These are phyloP conservation scores for Penicillium sp. DNA, from an alignment of 2,329 filamentous ascomycete species.

Conservation along the genomic window DNA sequence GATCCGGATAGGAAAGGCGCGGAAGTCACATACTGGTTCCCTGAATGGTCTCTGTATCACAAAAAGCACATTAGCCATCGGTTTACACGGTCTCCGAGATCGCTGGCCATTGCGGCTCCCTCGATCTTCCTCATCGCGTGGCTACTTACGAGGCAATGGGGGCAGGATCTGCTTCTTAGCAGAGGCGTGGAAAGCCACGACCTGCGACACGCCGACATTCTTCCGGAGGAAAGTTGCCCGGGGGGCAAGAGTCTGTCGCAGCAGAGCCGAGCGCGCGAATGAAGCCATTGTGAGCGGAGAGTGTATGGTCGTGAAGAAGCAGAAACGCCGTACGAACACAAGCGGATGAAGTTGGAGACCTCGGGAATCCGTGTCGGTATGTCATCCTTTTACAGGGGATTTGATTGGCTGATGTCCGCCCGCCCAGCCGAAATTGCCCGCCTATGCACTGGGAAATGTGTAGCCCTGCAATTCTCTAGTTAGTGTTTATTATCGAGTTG, in stretches of 20 bases:
- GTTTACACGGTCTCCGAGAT: not conserved
- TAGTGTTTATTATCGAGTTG: not conserved
- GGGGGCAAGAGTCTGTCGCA: conserved; percentile 38
- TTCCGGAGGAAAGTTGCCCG: conserved; percentile 35
- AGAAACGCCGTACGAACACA: conserved; percentile 19
- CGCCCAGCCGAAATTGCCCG: conserved; percentile 39
- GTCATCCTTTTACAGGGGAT: conserved; percentile 36
- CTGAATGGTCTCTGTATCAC: conserved; percentile 62
- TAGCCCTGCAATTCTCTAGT: conserved; percentile 16
- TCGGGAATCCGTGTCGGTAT: conserved; percentile 41
- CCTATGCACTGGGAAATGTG: conserved; percentile 28
- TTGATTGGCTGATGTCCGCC: conserved; percentile 37
- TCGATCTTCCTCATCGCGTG: not conserved
- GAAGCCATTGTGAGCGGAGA: conserved; percentile 39
- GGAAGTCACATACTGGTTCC: conserved; percentile 62
- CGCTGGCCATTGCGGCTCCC: not conserved
- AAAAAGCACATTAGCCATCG: conserved; percentile 44
- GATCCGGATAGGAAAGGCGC: conserved; percentile 2
- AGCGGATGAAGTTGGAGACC: conserved; percentile 35
- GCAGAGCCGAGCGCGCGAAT: conserved; percentile 38
- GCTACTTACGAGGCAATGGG: conserved; percentile 72
- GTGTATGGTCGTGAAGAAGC: conserved; percentile 16
- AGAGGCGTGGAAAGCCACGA: conserved; percentile 83
- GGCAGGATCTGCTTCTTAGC: conserved; percentile 72
- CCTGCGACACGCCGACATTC: conserved; percentile 47